These are phyloP conservation scores for Cerioporus squamosus DNA, from an alignment of 1,284 basidiomycete genomes.

Conservation along the genomic window DNA sequence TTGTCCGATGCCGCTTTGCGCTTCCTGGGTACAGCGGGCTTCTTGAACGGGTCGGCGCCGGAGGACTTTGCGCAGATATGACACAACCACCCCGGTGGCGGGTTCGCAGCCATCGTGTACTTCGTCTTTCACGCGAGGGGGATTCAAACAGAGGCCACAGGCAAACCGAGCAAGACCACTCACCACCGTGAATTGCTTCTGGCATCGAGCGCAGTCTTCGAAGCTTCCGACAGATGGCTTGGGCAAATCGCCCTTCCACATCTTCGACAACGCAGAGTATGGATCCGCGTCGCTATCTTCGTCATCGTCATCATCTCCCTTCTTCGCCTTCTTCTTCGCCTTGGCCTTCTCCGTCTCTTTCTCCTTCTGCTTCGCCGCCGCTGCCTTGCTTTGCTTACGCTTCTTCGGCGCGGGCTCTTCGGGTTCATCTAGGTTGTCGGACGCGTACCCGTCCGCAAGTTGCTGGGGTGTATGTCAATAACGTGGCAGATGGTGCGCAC, in stretches of 20 bases:
- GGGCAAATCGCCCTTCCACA: conserved; percentile 46
- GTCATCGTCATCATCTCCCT: conserved; percentile 48
- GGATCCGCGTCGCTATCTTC: conserved; percentile 48
- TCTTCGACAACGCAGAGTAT: conserved; percentile 64
- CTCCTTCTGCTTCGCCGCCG: conserved; percentile 41
- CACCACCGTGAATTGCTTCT: conserved; percentile 89
- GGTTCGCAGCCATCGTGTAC: conserved; percentile 77
- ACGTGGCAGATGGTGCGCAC: neutral
- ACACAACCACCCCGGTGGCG: conserved; percentile 79
- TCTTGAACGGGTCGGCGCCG: conserved; percentile 85
- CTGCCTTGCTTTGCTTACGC: conserved; percentile 46
- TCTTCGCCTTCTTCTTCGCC: conserved; percentile 51
- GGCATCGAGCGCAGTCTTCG: conserved; percentile 82
- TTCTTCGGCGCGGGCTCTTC: conserved; percentile 47
- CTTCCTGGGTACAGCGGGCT: conserved; percentile 61
- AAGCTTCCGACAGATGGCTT: conserved; percentile 83
- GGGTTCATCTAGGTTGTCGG: conserved; percentile 74
- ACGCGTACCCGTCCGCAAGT: conserved; percentile 59
- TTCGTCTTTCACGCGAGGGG: conserved; percentile 59
- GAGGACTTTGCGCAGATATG: conserved; percentile 78
- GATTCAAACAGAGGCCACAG: no score
- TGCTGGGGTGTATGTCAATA: conserved; percentile 28
- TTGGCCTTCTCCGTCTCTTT: conserved; percentile 56
- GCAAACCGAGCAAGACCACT: conserved; percentile 35
- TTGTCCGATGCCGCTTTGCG: conserved; percentile 66